Base-by-base conservation (phyloP, 768 basidiomycete species). In the Serendipita vermifera region DNA sequence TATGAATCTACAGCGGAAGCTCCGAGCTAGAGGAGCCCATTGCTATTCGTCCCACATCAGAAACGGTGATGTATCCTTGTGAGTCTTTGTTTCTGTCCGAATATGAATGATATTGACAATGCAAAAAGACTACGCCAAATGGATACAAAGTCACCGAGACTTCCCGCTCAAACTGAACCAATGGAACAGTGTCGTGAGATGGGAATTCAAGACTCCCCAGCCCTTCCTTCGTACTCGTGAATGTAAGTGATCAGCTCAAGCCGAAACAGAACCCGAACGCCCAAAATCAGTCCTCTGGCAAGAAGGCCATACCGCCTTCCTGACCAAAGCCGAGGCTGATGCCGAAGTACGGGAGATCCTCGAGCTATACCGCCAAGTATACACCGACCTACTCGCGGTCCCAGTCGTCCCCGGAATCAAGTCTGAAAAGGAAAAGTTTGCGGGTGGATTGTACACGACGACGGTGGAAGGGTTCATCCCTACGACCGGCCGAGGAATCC, bases 121-220 rank as follows among this genome's bases (percentile, higher is more conserved):
- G 7, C 20, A 9, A 13, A 6, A 61, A 91, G 90, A 98, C 73
- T 99, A 98, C 68, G 83, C 94, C 58, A 98, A 97, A 72, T 99
- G 96, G 96, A 89, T 99, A 68, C 87, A 92, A 66, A 87, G 85
- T 59, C 86, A 99, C 70, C 88, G 96, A 58, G 96, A 99, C 67
- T 82, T 99, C 46, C 96, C 96, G 2, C 73, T 99, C 63, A 96
- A 94, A 69, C 77, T 98, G 43, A 99, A 98, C 72, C 87, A 97
- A 69, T 99, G 96, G 96, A 99, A 99, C 73, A 91, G 83, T 61
- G 92, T 99, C 63, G 96, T 99, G 31, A 85, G 96, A 57, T 99
- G 96, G 96, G 94, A 99, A 69, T 99, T 99, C 78, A 99, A 99
- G 73, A 93, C 93, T 69, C 94, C 94, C 57, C 93, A 99, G 69